Base-by-base conservation (phyloP, 2,329 filamentous ascomycete species). In the Penicillium sp. region DNA sequence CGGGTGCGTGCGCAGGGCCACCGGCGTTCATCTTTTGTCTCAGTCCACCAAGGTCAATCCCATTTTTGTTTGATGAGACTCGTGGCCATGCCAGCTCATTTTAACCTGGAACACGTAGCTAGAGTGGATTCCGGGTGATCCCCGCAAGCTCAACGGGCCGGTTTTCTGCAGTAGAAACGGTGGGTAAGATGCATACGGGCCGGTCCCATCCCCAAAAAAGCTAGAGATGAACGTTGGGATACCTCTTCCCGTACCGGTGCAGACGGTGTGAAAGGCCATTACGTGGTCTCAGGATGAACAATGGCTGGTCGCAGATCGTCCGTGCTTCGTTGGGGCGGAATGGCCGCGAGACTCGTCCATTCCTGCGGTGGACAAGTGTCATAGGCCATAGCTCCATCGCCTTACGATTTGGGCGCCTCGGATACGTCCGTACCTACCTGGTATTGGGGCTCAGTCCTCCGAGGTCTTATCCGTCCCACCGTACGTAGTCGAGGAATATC, bases 261-360 rank as follows among this genome's bases (percentile, higher is more conserved):
- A 38, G 35, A 36, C 20, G 7, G 35, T 9, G 33, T 36, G 33
- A 9, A 13, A 38, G 35, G 18, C 20, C 24, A 28, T 27, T 42
- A 50, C 42, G 48, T 50, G 42, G 42, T 39, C 27, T 28, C 27
- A 18, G 41, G 24, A 28, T 31, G 43, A 46, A 44, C 30, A 46
- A 46, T 55, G 50, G 49, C 53, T 57, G 46, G 36, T 48, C 50
- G 53, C 44, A 48, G 55, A 59, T 57, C 55, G 57, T 55, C 38
- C 36, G 42, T 47, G 39, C 51, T 44, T 41, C 9, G 24, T 25
- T 46, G 24, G 44, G 25, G 27, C 43, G 52, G 30, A 55, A 58
- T 48, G 50, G 51, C 50, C 44, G 46, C 48, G 35, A 51, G 56
- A 61, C 58, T 57, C 44, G 43, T 59, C 56, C 33, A 56, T 48